A percentile compares a stretch with the other conserved stretches of the same genome.
Conservation (phyloP, 805 yeast species). For the Brettanomyces sp. region DNA sequence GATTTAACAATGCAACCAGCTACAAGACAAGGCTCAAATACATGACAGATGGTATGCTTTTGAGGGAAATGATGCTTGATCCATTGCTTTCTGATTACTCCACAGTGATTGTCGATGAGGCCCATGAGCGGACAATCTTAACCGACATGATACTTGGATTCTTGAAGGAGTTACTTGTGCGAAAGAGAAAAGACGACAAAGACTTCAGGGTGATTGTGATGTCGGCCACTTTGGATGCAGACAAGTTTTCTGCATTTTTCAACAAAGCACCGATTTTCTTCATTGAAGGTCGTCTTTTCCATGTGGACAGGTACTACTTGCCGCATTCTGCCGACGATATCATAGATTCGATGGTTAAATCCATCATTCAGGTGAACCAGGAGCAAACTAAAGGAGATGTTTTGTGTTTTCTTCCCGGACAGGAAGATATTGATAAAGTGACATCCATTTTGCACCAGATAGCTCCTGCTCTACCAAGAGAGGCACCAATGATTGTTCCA, state of each 20-base stretch:
- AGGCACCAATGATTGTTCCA: slow-evolving; percentile 68
- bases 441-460: slow-evolving; percentile 50
- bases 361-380: slow-evolving; percentile 69
- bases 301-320: slow-evolving; percentile 67
- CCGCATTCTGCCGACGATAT: slow-evolving; percentile 65
- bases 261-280: slow-evolving; percentile 70
- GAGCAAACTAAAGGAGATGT: slow-evolving; percentile 84
- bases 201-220: slow-evolving; percentile 69
- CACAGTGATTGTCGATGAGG: slow-evolving; percentile 85
- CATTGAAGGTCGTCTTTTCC: slow-evolving; percentile 84
- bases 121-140: slow-evolving; percentile 90
- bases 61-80: slow-evolving; percentile 83
- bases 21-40: slow-evolving; percentile 65
- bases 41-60: slow-evolving; percentile 94
- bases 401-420: slow-evolving; percentile 90
- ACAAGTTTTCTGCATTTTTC: slow-evolving; percentile 71
- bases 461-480: slow-evolving; percentile 59
- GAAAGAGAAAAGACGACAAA: slow-evolving; percentile 34
- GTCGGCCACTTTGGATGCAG: slow-evolving; percentile 97
- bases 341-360: slow-evolving; percentile 66
- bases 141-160: slow-evolving; percentile 89
- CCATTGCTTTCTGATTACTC: slow-evolving; percentile 53
- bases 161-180: slow-evolving; percentile 51
- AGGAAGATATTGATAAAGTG: slow-evolving; percentile 90
- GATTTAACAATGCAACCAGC: slow-evolving; percentile 68